A percentile compares a stretch with the other conserved stretches of the same genome.
Evolutionary conservation across 306 rosid genomes (phyloP).

Genomic region (Pterocarpus macrocarpus): DNA sequence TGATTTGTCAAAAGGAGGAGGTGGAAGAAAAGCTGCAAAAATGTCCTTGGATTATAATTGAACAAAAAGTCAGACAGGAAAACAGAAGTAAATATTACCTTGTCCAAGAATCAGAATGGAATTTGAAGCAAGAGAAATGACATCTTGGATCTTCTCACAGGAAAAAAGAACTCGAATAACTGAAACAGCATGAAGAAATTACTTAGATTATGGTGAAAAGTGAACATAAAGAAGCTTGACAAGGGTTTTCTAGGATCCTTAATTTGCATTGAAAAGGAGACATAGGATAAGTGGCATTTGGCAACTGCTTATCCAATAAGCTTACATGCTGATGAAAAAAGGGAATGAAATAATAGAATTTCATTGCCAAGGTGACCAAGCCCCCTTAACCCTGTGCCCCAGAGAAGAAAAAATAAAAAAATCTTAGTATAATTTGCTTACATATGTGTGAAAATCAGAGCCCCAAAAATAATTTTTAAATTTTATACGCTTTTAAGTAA

Average conservation of each 20-base stretch:
- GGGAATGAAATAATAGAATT: slow-evolving; percentile 25
- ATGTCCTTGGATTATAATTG: slow-evolving; percentile 1
- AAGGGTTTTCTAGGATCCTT: slow-evolving; percentile 5
- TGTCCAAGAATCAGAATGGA: slow-evolving; percentile 89
- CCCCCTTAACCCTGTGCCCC: no score
- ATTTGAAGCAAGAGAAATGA: slow-evolving; percentile 71
- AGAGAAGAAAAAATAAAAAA: no score
- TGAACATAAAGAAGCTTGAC: slow-evolving; percentile 11
- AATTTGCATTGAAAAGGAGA: slow-evolving; percentile 9
- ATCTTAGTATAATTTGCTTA: not conserved
- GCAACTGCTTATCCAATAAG: slow-evolving; percentile 10
- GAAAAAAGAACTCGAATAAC: slow-evolving; percentile 74
- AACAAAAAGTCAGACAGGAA: slow-evolving; percentile 19
- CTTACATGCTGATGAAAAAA: not conserved
- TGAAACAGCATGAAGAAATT: slow-evolving; percentile 46
- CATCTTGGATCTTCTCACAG: slow-evolving; percentile 82
- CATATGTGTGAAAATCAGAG: not conserved
- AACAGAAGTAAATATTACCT: slow-evolving; percentile 61
- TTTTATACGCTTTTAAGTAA: not conserved
- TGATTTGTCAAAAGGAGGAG: slow-evolving; percentile 20
- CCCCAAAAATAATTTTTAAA: not conserved
- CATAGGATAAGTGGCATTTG: not conserved
- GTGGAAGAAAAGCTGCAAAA: not conserved
- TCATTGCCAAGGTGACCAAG: not conserved
- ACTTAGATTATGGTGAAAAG: slow-evolving; percentile 21